Conservation (phyloP, 805 yeast species). For the Teunomyces aglyptinius region DNA sequence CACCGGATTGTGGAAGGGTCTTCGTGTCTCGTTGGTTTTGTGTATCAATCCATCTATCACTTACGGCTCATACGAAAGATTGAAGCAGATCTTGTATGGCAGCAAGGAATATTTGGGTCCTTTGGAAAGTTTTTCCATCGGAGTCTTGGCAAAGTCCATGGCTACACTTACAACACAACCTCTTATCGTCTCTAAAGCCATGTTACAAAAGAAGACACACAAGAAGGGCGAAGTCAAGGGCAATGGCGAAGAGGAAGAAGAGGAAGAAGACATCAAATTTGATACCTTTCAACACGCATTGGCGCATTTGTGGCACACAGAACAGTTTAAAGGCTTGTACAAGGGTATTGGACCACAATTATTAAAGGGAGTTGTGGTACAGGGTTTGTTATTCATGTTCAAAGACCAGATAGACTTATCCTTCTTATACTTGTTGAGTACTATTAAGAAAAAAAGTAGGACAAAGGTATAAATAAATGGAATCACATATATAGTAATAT, state of each 20-base stretch:
- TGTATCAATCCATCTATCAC: conserved; percentile 86
- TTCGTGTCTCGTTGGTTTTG: conserved; percentile 73
- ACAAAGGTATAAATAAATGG: conserved; percentile 1
- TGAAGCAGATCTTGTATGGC: conserved; percentile 51
- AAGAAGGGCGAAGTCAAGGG: conserved; percentile 12
- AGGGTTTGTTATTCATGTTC: conserved; percentile 79
- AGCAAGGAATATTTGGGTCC: conserved; percentile 49
- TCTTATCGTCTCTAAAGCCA: conserved; percentile 77
- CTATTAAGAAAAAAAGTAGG: conserved; percentile 19
- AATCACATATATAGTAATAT: not conserved
- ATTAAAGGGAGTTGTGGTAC: conserved; percentile 77
- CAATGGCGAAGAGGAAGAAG: conserved; percentile 26
- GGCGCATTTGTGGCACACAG: conserved; percentile 56
- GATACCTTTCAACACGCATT: conserved; percentile 64
- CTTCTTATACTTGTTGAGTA: conserved; percentile 32
- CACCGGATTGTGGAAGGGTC: conserved; percentile 77
- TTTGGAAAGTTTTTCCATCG: conserved; percentile 64
- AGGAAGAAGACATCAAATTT: conserved; percentile 44
- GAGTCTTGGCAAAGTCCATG: conserved; percentile 76
- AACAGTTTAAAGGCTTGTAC: conserved; percentile 66
- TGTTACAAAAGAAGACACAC: conserved; percentile 57
- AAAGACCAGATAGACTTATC: conserved; percentile 61
- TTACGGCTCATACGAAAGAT: conserved; percentile 73
- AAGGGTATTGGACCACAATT: conserved; percentile 81
- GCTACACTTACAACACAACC: conserved; percentile 86